These are phyloP conservation scores for Tuber calosporum DNA, from an alignment of 495 filamentous ascomycete genomes.

Conservation along the genomic window DNA sequence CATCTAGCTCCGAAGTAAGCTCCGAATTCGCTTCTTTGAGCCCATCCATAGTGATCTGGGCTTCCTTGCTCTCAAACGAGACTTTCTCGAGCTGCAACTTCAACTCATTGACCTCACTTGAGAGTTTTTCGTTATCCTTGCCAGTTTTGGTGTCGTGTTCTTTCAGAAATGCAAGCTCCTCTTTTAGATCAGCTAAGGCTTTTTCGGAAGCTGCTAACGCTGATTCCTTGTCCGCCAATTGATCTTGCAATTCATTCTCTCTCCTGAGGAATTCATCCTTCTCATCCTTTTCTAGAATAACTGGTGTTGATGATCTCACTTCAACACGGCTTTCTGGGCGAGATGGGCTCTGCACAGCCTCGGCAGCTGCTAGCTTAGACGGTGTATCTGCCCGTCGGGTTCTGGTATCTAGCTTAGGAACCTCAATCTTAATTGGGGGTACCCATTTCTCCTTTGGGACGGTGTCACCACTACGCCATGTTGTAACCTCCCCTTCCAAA, in stretches of 20 bases:
- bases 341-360: slow-evolving; percentile 54
- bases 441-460: slow-evolving; percentile 84
- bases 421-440: slow-evolving; percentile 48
- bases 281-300: slow-evolving; percentile 90
- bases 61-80: slow-evolving; percentile 92
- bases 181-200: slow-evolving; percentile 66
- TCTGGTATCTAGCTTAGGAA: slow-evolving; percentile 59
- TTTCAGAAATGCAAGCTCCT: slow-evolving; percentile 73
- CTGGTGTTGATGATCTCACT: slow-evolving; percentile 48
- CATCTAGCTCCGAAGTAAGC: slow-evolving; percentile 82
- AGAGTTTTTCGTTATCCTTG: slow-evolving; percentile 79
- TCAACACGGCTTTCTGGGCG: slow-evolving; percentile 75
- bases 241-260: slow-evolving; percentile 95
- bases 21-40: slow-evolving; percentile 93
- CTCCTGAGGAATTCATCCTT: slow-evolving; percentile 90
- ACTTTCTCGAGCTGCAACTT: slow-evolving; percentile 94
- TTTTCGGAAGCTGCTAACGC: slow-evolving; percentile 70
- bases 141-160: slow-evolving; percentile 71
- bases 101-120: slow-evolving; percentile 76
- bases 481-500: slow-evolving; percentile 75
- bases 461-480: slow-evolving; percentile 79
- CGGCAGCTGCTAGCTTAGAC: slow-evolving; percentile 57
- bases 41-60: slow-evolving; percentile 92
- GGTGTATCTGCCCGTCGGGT: slow-evolving; percentile 70
- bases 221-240: slow-evolving; percentile 85